Conservation (phyloP, 139 green algal genomes). For the Chlamydomonas sp. region DNA sequence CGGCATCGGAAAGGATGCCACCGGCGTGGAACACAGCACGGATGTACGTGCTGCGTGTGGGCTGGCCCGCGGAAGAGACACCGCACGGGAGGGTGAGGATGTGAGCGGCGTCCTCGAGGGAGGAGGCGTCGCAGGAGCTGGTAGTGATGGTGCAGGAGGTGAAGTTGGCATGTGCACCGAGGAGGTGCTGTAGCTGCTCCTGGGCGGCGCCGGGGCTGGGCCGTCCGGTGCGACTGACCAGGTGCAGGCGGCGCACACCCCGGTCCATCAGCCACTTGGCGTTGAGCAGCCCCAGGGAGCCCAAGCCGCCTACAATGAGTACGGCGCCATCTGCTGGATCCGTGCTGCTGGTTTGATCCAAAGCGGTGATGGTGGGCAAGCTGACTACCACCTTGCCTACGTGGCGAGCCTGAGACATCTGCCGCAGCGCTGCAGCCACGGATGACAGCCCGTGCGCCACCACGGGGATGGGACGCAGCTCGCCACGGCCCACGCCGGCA, state of each 20-base stretch:
- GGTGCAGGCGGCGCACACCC: conserved; percentile 40
- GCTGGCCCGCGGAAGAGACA: too few species aligned
- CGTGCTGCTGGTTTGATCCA: not conserved
- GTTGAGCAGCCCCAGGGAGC: conserved; percentile 68
- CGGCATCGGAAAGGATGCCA: conserved; percentile 69
- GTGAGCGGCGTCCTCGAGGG: not conserved
- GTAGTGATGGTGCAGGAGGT: not conserved
- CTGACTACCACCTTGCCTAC: conserved; percentile 83
- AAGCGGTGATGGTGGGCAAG: not conserved
- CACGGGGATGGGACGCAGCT: conserved; percentile 52
- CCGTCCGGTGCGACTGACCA: conserved; percentile 33
- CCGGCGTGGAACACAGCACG: conserved; percentile 60
- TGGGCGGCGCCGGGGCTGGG: not conserved
- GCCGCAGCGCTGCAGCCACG: conserved; percentile 57
- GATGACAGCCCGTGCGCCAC: conserved; percentile 43
- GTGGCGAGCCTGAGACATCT: conserved; percentile 70
- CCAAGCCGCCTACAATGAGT: conserved; percentile 76
- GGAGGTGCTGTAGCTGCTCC: not conserved
- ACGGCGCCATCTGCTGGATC: not conserved
- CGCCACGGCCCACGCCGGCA: conserved; percentile 40
- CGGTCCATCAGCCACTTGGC: conserved; percentile 65
- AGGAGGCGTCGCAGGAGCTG: not conserved
- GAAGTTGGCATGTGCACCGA: not conserved
- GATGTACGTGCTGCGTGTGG: not conserved
- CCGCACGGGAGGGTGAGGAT: not conserved